Conservation (phyloP, 1,139 yeast species). For the Kurtzmaniella quercitrusa region DNA sequence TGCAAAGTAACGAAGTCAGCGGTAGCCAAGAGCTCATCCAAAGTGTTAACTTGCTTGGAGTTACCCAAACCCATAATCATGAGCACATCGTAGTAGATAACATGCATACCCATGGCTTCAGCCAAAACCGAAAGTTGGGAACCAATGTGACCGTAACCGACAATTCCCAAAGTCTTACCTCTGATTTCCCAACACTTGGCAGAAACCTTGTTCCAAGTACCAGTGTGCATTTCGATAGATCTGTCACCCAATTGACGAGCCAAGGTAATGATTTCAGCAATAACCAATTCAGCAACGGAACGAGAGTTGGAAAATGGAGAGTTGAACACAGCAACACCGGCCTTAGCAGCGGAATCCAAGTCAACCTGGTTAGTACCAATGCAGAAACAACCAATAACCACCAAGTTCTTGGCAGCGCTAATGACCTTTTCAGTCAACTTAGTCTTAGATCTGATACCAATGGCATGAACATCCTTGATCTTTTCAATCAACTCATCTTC, state of each 20-base stretch:
- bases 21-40: slow-evolving; percentile 73
- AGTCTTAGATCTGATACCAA: slow-evolving; percentile 97
- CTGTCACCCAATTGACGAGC: slow-evolving; percentile 98
- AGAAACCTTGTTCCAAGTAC: slow-evolving; percentile 96
- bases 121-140: slow-evolving; percentile 95
- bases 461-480: slow-evolving; percentile 89
- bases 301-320: slow-evolving; percentile 98
- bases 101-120: slow-evolving; percentile 98
- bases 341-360: slow-evolving; percentile 83
- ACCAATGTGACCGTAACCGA: slow-evolving; percentile 99
- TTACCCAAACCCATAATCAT: slow-evolving; percentile 97
- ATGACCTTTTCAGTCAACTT: slow-evolving; percentile 76
- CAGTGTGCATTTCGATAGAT: slow-evolving; percentile 92
- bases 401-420: slow-evolving; percentile 82
- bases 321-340: slow-evolving; percentile 95
- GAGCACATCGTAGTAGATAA: slow-evolving; percentile 83
- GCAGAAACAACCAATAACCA: slow-evolving; percentile 96
- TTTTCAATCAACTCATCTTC: slow-evolving; percentile 95
- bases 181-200: slow-evolving; percentile 98
- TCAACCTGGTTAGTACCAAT: slow-evolving; percentile 99
- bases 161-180: slow-evolving; percentile 95
- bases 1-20: slow-evolving; percentile 92
- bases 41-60: slow-evolving; percentile 85
- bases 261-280: slow-evolving; percentile 88
- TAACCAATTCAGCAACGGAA: slow-evolving; percentile 96